Evolutionary conservation across 192 early-diverging fungal species (phyloP).

Genomic region (Coemansia sp.): DNA sequence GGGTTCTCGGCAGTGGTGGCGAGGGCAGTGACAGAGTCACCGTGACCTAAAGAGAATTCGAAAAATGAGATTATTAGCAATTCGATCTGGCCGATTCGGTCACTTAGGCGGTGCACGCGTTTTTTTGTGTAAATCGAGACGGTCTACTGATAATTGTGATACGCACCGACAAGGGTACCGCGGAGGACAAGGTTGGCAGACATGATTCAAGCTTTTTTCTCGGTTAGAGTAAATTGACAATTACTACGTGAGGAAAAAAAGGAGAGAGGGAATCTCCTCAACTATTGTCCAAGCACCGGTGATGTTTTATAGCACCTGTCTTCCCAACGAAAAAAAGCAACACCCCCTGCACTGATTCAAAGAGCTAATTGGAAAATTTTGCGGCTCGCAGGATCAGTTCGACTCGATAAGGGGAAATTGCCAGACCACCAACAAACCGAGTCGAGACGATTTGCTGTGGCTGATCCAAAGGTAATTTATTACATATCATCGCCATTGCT

Average conservation of each 20-base stretch:
- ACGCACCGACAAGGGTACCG: slow-evolving; percentile 52
- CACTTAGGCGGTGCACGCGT: too few species aligned
- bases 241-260: slow-evolving; percentile 10
- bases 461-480: background rate
- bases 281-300: background rate
- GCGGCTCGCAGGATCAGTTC: slow-evolving; percentile 23
- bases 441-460: slow-evolving; percentile 5
- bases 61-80: too few species aligned
- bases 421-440: slow-evolving; percentile 1
- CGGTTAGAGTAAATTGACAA: background rate
- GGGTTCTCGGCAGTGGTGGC: slow-evolving; percentile 95
- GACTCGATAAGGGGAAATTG: background rate
- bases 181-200: slow-evolving; percentile 55
- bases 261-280: slow-evolving; percentile 10
- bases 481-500: slow-evolving; percentile 11
- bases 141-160: slow-evolving; percentile 5
- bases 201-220: slow-evolving; percentile 19
- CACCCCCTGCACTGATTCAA: slow-evolving; percentile 3
- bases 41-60: slow-evolving; percentile 60
- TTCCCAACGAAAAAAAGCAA: background rate
- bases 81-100: background rate
- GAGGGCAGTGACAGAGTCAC: slow-evolving; percentile 92
- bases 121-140: background rate
- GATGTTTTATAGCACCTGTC: background rate
- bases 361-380: slow-evolving; percentile 40